Evolutionary conservation across 345 rosid genomes (phyloP).

Genomic region (Rhizophora mangle): DNA sequence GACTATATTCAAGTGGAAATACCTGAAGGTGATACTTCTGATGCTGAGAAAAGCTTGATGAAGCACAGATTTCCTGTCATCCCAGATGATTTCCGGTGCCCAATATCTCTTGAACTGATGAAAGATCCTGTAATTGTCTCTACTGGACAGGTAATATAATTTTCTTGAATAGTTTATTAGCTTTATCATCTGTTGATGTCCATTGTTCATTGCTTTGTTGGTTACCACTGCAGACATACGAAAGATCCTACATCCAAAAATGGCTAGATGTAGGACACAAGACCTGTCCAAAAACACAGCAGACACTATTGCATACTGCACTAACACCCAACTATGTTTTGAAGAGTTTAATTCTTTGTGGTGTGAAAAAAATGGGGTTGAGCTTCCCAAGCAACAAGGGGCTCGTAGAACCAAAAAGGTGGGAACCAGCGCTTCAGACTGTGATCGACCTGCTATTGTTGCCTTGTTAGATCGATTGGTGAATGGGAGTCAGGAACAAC

Average conservation of each 20-base stretch:
- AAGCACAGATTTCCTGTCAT: constrained; percentile 91
- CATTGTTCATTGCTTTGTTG: constrained; percentile 15
- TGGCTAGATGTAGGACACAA: constrained; percentile 97
- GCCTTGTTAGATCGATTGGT: constrained; percentile 60
- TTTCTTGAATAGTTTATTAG: constrained; percentile 1
- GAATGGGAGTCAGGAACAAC: constrained; percentile 62
- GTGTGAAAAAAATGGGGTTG: constrained; percentile 95
- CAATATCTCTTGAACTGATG: constrained; percentile 96
- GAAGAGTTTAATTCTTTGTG: constrained; percentile 91
- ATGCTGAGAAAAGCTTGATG: constrained; percentile 37
- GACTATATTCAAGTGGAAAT: constrained; percentile 51
- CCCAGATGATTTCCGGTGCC: constrained; percentile 97
- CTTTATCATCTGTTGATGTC: constrained; percentile 10
- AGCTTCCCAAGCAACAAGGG: constrained; percentile 79
- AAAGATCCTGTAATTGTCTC: constrained; percentile 97
- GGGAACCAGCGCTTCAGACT: constrained; percentile 65
- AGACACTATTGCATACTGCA: constrained; percentile 78
- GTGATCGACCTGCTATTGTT: constrained; percentile 70
- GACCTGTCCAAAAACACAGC: constrained; percentile 97
- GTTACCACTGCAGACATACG: constrained; percentile 73
- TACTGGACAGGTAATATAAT: constrained; percentile 75
- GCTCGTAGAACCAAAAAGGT: constrained; percentile 46
- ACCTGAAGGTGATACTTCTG: constrained; percentile 49
- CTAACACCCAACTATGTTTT: constrained; percentile 88
- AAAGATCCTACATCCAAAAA: constrained; percentile 89